A percentile compares a stretch with the other conserved stretches of the same genome.
Conservation (phyloP, 176 grass and related monocot genomes). For the maize (Zea mays) region DNA sequence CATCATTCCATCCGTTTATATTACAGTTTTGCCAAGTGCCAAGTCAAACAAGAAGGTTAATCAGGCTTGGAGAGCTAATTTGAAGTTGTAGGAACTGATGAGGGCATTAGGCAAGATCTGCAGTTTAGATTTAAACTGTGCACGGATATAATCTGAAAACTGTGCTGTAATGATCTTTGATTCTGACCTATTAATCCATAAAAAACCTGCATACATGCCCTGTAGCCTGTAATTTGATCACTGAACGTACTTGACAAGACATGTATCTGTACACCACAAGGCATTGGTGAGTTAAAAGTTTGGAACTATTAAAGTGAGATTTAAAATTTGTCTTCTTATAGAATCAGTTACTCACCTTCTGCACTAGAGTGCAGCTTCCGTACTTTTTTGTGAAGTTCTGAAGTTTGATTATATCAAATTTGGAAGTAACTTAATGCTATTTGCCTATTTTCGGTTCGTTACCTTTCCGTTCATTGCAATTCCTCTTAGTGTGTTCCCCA, state of each 20-base stretch:
- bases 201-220: neutral
- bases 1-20: constrained; percentile 6
- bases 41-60: neutral
- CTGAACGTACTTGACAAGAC: neutral
- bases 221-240: constrained; percentile 12
- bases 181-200: neutral
- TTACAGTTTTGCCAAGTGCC: neutral
- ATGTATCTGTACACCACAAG: neutral
- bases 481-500: neutral
- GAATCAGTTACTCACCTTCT: constrained; percentile 7
- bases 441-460: constrained; percentile 16
- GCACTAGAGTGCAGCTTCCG: neutral
- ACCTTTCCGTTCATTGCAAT: neutral
- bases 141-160: neutral
- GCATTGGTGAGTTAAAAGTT: neutral
- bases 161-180: neutral
- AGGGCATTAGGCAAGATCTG: neutral
- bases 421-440: constrained; percentile 2
- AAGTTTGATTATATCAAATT: constrained; percentile 11
- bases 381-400: constrained; percentile 5
- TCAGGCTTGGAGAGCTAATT: constrained; percentile 2
- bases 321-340: constrained; percentile 7
- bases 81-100: neutral
- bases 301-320: neutral
- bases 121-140: neutral